Conservation (phyloP, 306 rosid genomes). For the Neltuma alba region DNA sequence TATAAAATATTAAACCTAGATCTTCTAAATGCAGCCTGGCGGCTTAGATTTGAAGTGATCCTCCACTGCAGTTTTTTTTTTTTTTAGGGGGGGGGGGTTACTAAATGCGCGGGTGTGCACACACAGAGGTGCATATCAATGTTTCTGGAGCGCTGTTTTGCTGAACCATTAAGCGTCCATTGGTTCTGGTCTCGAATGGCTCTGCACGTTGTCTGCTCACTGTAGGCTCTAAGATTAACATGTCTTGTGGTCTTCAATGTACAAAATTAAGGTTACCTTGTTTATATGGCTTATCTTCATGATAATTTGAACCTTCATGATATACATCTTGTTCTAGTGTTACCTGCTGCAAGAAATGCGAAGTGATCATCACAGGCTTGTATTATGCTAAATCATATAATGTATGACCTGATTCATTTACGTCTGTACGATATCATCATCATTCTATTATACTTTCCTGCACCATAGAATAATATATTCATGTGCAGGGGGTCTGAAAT, state of each 20-base stretch:
- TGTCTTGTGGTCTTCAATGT: constrained; percentile 8
- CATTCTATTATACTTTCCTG: neutral
- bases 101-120: too few species aligned
- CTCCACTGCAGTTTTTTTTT: neutral
- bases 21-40: neutral
- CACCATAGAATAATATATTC: neutral
- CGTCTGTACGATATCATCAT: constrained; percentile 8
- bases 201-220: constrained; percentile 8
- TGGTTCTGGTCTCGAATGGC: constrained; percentile 26
- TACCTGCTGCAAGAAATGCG: constrained; percentile 54
- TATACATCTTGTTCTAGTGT: constrained; percentile 42
- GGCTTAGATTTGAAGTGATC: neutral
- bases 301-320: constrained; percentile 36
- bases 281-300: constrained; percentile 38
- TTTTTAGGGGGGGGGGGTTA: too few species aligned
- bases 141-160: constrained; percentile 19
- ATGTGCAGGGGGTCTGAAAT: neutral
- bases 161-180: constrained; percentile 12
- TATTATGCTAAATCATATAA: neutral
- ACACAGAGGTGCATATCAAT: neutral
- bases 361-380: constrained; percentile 23
- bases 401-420: constrained; percentile 6
- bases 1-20: neutral
- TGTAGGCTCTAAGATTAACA: neutral
- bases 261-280: constrained; percentile 56